phyloP scores from a whole-genome alignment of 1,284 basidiomycete species.

The Inonotus hispidus region DNA sequence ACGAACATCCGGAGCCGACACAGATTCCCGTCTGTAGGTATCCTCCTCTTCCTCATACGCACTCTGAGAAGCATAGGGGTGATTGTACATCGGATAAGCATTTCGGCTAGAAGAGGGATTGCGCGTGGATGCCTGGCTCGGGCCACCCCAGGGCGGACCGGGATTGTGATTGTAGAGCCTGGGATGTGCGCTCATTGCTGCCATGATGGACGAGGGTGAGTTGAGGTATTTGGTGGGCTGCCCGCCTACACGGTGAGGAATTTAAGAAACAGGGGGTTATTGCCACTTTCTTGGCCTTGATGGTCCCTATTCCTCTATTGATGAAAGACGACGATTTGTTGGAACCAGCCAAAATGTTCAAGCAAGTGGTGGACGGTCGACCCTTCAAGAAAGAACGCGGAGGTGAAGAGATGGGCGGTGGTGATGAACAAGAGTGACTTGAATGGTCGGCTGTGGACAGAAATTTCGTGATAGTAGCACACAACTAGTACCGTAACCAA shows the following conservation, averaged over 20 bases:
- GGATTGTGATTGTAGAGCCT: conserved; percentile 5
- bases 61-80: background rate
- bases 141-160: background rate
- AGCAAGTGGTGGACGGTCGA: too few relatives aligned
- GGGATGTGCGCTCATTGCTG: background rate
- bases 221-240: background rate
- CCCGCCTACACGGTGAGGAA: too few relatives aligned
- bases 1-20: conserved; percentile 6
- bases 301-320: background rate
- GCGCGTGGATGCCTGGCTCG: conserved; percentile 1
- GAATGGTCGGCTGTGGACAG: background rate
- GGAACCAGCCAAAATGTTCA: background rate
- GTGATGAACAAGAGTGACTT: background rate
- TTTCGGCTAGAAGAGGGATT: conserved; percentile 6
- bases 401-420: background rate
- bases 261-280: background rate
- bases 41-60: background rate
- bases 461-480: too few relatives aligned
- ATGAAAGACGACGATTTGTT: background rate
- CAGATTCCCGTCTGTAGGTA: background rate
- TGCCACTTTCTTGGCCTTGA: background rate
- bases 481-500: conserved; percentile 1
- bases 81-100: conserved; percentile 2
- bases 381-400: background rate
- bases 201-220: background rate